Percentiles rank a stretch among this genome's conserved stretches.
Conservation (phyloP, 2,329 filamentous ascomycete species). For the Microcyclosporella mali region DNA sequence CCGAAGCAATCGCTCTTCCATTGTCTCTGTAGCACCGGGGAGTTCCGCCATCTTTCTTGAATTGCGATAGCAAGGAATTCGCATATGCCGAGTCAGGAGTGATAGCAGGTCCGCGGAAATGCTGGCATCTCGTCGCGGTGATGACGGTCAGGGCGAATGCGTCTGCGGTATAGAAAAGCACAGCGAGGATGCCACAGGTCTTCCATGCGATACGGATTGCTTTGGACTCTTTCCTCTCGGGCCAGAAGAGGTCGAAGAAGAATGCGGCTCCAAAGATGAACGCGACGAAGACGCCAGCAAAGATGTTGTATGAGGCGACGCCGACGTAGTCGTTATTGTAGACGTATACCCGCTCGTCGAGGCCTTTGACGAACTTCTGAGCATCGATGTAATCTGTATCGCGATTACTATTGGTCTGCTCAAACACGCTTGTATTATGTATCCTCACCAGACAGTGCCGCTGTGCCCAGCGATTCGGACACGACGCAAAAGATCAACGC, state of each 20-base stretch:
- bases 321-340: conserved; percentile 53
- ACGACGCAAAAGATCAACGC: conserved; percentile 54
- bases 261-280: conserved; percentile 55
- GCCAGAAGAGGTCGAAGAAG: conserved; percentile 59
- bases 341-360: conserved; percentile 38
- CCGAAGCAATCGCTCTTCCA: conserved; percentile 44
- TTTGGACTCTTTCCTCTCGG: conserved; percentile 46
- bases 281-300: conserved; percentile 51
- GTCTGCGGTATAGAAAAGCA: conserved; percentile 42
- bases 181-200: conserved; percentile 45
- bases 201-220: conserved; percentile 51
- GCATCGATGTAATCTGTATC: conserved; percentile 49
- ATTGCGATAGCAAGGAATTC: conserved; percentile 26
- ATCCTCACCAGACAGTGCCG: conserved; percentile 46
- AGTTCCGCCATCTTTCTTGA: conserved; percentile 34
- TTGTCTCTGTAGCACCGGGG: conserved; percentile 45
- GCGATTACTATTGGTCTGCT: neutral
- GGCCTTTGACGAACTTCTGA: conserved; percentile 42
- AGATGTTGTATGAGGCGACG: conserved; percentile 53
- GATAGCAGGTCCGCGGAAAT: conserved; percentile 30
- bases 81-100: conserved; percentile 15
- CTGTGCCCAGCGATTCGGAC: conserved; percentile 52
- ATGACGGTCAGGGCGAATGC: conserved; percentile 49
- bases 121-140: conserved; percentile 42
- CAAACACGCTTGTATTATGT: neutral